phyloP scores from a whole-genome alignment of 805 yeast species.

The Kluyveromyces dobzhanskii region DNA sequence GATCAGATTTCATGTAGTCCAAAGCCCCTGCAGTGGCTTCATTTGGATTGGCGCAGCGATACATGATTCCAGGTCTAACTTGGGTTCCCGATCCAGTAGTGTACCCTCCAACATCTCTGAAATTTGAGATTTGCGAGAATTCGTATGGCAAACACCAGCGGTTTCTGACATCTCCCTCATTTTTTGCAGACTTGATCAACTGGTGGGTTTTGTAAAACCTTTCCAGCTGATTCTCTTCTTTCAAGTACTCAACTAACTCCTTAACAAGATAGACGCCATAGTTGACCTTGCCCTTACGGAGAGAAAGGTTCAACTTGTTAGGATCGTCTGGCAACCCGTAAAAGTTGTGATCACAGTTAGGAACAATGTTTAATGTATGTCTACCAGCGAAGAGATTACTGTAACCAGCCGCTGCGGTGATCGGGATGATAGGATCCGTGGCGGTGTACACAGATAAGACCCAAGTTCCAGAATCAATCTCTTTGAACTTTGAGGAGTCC shows the following conservation, averaged over 20 bases:
- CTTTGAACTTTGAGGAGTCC: slow-evolving; percentile 35
- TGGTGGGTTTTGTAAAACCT: slow-evolving; percentile 37
- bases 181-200: slow-evolving; percentile 8
- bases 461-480: slow-evolving; percentile 38
- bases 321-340: slow-evolving; percentile 42
- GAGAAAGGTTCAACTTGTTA: slow-evolving; percentile 35
- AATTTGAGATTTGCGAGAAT: slow-evolving; percentile 41
- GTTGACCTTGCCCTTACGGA: slow-evolving; percentile 43
- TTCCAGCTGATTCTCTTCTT: slow-evolving; percentile 35
- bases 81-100: slow-evolving; percentile 30
- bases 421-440: slow-evolving; percentile 57
- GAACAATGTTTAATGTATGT: slow-evolving; percentile 49
- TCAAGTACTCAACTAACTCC: slow-evolving; percentile 27
- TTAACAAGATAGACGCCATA: slow-evolving; percentile 48
- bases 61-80: slow-evolving; percentile 48
- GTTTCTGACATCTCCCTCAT: slow-evolving; percentile 11
- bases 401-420: slow-evolving; percentile 50
- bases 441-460: slow-evolving; percentile 68
- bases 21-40: slow-evolving; percentile 45
- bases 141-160: slow-evolving; percentile 21
- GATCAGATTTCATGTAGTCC: slow-evolving; percentile 25
- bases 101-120: slow-evolving; percentile 79
- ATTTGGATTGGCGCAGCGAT: slow-evolving; percentile 55
- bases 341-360: slow-evolving; percentile 75
- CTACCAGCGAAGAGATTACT: slow-evolving; percentile 49